Conservation (phyloP, 176 grass and related monocot species). For the Echinochloa phyllopogon region DNA sequence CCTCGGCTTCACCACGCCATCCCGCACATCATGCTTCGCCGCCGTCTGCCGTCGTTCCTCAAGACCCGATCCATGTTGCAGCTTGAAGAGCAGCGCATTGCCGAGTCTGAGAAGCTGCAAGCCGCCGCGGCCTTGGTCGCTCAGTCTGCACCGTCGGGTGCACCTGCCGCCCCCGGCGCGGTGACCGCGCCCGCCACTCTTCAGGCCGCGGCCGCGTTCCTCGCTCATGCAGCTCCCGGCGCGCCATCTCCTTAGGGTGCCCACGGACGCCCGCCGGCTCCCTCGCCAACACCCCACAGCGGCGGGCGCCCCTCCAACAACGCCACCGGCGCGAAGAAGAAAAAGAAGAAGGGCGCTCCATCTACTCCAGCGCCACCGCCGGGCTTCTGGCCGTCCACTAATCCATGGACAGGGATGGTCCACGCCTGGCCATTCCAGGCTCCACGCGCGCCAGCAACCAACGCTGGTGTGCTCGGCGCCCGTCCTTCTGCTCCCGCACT, state of each 20-base stretch:
- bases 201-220: background rate
- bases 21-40: background rate
- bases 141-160: background rate
- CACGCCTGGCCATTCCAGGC: no score
- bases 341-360: background rate
- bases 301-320: no score
- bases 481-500: background rate
- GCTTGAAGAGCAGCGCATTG: background rate
- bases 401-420: no score
- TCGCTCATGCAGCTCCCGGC: background rate
- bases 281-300: background rate
- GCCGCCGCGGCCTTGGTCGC: background rate
- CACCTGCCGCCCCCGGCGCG: no score
- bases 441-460: no score
- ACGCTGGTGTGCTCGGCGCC: background rate
- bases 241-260: no score
- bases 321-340: background rate
- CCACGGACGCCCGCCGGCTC: no score
- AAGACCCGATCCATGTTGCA: background rate
- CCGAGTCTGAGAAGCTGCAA: background rate
- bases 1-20: background rate
- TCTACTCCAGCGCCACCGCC: background rate
- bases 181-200: background rate
- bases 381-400: background rate
- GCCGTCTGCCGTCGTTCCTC: background rate